Percentiles rank a stretch among this genome's conserved stretches.
Conservation (phyloP, 2,329 filamentous ascomycete species). For the Ustilaginoidea virens region DNA sequence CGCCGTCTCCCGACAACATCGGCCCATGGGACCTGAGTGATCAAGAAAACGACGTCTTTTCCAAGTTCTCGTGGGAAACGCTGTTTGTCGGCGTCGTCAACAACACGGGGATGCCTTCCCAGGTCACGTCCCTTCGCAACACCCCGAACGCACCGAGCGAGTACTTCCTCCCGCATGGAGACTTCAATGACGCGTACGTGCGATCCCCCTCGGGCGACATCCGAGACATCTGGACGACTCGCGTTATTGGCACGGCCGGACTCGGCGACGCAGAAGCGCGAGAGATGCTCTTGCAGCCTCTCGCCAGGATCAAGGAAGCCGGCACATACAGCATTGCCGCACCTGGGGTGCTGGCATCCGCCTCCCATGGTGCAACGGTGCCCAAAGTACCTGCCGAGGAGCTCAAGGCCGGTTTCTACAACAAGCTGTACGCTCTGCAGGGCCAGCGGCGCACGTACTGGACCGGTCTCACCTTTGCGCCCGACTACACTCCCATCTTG, state of each 20-base stretch:
- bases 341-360: neutral
- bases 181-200: conserved; percentile 1
- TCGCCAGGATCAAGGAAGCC: neutral
- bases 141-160: neutral
- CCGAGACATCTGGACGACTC: neutral
- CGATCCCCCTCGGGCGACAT: neutral
- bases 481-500: conserved; percentile 1
- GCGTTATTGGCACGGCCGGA: neutral
- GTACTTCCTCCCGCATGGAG: conserved; percentile 1
- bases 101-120: conserved; percentile 6
- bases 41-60: conserved; percentile 11
- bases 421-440: conserved; percentile 2
- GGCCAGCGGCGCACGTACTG: neutral
- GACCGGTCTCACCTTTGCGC: conserved; percentile 1
- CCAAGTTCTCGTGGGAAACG: conserved; percentile 10
- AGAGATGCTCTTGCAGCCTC: neutral
- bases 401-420: conserved; percentile 1
- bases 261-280: neutral
- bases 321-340: neutral
- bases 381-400: conserved; percentile 1
- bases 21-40: conserved; percentile 12
- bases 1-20: conserved; percentile 11
- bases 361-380: neutral
- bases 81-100: conserved; percentile 10
- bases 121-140: neutral